These are phyloP conservation scores for Elaeis guineensis DNA, from an alignment of 176 grass and related monocot species.

Conservation along the genomic window DNA sequence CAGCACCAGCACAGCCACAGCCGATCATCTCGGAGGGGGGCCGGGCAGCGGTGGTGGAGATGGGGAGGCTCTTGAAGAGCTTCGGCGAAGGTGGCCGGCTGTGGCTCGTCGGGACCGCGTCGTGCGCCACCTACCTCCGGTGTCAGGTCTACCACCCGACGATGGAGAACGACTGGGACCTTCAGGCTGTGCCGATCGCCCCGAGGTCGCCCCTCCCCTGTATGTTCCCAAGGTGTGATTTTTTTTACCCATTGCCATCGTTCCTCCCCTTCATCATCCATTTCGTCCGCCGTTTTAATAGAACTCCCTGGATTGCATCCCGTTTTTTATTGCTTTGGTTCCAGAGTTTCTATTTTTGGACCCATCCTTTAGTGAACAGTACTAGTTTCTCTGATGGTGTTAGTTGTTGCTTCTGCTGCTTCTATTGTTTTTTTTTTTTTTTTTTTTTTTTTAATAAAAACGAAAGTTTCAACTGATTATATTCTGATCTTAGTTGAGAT, in stretches of 20 bases:
- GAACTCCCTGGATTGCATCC: too few species aligned
- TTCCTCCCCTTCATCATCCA: background rate
- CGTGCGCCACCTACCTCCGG: constrained; percentile 65
- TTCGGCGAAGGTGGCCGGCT: constrained; percentile 27
- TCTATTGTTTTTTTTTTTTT: too few species aligned
- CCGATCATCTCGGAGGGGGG: constrained; percentile 33
- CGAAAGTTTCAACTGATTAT: too few species aligned
- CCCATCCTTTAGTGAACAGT: too few species aligned
- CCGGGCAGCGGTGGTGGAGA: constrained; percentile 56
- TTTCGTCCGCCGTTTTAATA: background rate
- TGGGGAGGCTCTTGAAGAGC: constrained; percentile 44
- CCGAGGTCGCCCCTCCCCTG: constrained; percentile 13
- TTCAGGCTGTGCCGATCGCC: constrained; percentile 55
- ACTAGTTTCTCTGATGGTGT: too few species aligned
- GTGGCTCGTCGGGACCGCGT: constrained; percentile 63
- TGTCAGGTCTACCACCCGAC: constrained; percentile 59
- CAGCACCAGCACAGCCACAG: background rate
- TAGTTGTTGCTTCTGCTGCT: too few species aligned
- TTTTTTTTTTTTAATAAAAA: too few species aligned
- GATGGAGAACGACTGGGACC: constrained; percentile 81
- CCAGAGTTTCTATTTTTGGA: too few species aligned
- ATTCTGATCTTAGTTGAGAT: too few species aligned
- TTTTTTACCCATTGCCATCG: background rate
- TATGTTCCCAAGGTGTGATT: constrained; percentile 40
- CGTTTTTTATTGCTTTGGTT: too few species aligned